phyloP scores from a whole-genome alignment of 352 stramenopile genomes.

The Phytophthora podocarpi region DNA sequence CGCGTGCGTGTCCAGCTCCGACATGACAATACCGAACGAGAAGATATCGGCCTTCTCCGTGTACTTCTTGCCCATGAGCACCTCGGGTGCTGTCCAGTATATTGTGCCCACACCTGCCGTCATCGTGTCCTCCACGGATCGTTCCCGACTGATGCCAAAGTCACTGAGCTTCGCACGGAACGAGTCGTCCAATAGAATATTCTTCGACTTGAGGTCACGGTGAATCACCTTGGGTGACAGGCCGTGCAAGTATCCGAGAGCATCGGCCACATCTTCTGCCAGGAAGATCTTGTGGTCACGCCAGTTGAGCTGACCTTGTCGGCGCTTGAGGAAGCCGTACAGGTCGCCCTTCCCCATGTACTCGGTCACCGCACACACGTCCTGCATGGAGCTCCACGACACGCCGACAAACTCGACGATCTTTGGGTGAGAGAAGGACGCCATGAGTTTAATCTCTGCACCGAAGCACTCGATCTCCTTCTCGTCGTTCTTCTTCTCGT shows the following conservation, averaged over 20 bases:
- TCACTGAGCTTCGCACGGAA: constrained; percentile 75
- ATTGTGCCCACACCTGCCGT: constrained; percentile 82
- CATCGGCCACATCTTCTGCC: constrained; percentile 72
- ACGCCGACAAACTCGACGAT: constrained; percentile 86
- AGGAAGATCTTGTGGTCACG: constrained; percentile 75
- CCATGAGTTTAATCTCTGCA: constrained; percentile 89
- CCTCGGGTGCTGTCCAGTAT: constrained; percentile 84
- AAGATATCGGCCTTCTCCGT: constrained; percentile 87
- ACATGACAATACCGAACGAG: constrained; percentile 84
- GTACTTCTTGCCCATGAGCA: constrained; percentile 86
- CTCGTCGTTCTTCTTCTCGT: constrained; percentile 82
- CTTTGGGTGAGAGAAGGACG: constrained; percentile 78
- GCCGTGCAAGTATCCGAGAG: constrained; percentile 75
- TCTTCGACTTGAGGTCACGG: constrained; percentile 80
- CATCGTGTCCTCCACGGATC: constrained; percentile 83
- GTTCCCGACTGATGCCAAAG: constrained; percentile 81
- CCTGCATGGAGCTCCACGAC: constrained; percentile 71
- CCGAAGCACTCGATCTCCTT: constrained; percentile 87
- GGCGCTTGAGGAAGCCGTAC: constrained; percentile 72
- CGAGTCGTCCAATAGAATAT: constrained; percentile 69
- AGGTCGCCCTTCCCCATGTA: constrained; percentile 85
- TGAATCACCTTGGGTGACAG: constrained; percentile 82
- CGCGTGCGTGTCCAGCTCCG: constrained; percentile 77
- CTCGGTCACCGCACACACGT: constrained; percentile 80
- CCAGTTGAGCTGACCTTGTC: constrained; percentile 75